Conservation (phyloP, 1,139 yeast genomes). For the Casaregolazyma suthepensis region DNA sequence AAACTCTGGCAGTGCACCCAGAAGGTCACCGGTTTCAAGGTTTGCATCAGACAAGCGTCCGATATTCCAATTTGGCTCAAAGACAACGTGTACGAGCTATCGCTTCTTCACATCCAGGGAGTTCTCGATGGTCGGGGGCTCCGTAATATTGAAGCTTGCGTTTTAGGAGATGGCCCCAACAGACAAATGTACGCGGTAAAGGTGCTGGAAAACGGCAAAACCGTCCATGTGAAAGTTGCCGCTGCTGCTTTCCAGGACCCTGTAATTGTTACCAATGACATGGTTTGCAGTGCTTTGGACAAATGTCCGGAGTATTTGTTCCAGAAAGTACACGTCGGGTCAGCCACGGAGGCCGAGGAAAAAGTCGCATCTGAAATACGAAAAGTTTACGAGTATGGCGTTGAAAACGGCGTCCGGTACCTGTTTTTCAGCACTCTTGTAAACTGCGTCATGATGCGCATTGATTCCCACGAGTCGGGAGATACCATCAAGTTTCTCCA, state of each 20-base stretch:
- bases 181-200: neutral
- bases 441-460: neutral
- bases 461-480: neutral
- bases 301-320: neutral
- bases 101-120: too few relatives aligned
- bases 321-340: neutral
- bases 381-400: neutral
- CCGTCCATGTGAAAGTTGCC: neutral
- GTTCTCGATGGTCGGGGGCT: neutral
- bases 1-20: too few relatives aligned
- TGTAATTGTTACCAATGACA: neutral
- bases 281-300: neutral
- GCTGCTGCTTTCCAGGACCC: neutral
- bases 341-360: neutral
- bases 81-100: too few relatives aligned
- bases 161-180: neutral
- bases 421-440: neutral
- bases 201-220: neutral
- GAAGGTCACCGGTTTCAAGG: too few relatives aligned
- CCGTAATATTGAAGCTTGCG: neutral
- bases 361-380: neutral
- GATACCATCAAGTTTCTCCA: neutral
- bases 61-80: too few relatives aligned
- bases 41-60: too few relatives aligned
- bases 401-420: neutral